Evolutionary conservation across 2,329 filamentous ascomycete genomes (phyloP).

Genomic region (Hypoxylon sp.): DNA sequence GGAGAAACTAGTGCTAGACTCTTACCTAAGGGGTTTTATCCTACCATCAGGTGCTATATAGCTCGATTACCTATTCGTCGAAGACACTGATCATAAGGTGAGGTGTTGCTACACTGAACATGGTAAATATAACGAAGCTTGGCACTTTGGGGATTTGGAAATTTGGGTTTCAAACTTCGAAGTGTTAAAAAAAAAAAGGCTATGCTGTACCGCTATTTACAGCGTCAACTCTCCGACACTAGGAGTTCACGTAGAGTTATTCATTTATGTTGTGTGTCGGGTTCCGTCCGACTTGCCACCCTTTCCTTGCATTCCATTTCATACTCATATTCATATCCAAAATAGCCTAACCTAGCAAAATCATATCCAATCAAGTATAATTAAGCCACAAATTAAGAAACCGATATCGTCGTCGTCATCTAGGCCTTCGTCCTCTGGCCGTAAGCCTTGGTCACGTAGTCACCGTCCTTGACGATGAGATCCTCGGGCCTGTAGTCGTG

Average conservation of each 20-base stretch:
- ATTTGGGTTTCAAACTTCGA: conserved; percentile 23
- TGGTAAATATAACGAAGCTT: background rate
- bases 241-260: conserved; percentile 16
- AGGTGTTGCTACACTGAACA: background rate
- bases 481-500: conserved; percentile 92
- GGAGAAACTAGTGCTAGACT: conserved; percentile 21
- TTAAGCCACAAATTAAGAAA: background rate
- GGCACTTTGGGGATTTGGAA: background rate
- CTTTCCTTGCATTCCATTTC: conserved; percentile 3
- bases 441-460: conserved; percentile 96
- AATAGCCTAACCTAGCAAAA: conserved; percentile 4
- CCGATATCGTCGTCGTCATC: background rate
- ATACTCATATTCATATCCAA: conserved; percentile 10
- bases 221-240: conserved; percentile 5
- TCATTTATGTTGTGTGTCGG: conserved; percentile 17
- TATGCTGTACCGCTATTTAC: conserved; percentile 33
- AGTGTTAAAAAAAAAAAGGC: conserved; percentile 38
- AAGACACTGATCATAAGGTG: conserved; percentile 7
- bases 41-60: conserved; percentile 8
- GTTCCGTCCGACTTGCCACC: conserved; percentile 22
- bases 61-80: conserved; percentile 17
- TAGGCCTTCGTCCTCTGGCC: conserved; percentile 74
- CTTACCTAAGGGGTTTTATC: conserved; percentile 24
- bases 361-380: background rate
- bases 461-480: conserved; percentile 88